Conservation (phyloP, 148 eudicot genomes). For the Gaultheria prostrata region DNA sequence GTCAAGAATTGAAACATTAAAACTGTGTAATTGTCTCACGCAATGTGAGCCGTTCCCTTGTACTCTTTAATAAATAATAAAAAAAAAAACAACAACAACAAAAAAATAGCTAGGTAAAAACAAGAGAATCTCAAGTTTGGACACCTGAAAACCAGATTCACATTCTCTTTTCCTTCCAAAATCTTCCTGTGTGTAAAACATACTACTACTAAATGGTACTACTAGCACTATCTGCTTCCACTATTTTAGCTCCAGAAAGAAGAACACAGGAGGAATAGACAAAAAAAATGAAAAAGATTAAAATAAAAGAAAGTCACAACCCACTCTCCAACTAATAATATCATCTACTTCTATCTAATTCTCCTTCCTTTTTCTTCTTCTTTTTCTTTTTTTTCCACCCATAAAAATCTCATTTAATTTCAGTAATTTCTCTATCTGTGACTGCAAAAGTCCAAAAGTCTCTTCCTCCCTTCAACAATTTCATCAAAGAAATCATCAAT, state of each 20-base stretch:
- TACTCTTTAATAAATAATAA: no score
- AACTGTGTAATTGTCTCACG: no score
- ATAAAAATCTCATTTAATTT: neutral
- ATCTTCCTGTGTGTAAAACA: constrained; percentile 18
- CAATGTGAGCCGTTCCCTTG: no score
- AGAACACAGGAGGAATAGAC: constrained; percentile 6
- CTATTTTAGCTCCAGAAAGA: neutral
- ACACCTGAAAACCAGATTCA: constrained; percentile 12
- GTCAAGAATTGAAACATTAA: no score
- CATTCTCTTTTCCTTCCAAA: constrained; percentile 13
- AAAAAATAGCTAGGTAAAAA: no score
- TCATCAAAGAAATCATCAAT: constrained; percentile 85
- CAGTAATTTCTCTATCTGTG: constrained; percentile 37
- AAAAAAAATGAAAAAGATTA: neutral
- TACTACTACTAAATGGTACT: neutral
- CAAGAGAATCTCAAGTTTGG: constrained; percentile 14
- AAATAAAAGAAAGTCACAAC: neutral
- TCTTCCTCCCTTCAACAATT: constrained; percentile 74
- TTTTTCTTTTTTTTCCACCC: neutral
- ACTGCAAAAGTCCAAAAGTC: constrained; percentile 60
- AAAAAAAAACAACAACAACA: no score
- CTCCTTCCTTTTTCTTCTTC: neutral
- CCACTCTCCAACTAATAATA: neutral
- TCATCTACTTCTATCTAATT: neutral
- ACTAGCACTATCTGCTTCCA: neutral